Evolutionary conservation across 805 yeast genomes (phyloP).

Genomic region (Diddensiella transvaalensis): DNA sequence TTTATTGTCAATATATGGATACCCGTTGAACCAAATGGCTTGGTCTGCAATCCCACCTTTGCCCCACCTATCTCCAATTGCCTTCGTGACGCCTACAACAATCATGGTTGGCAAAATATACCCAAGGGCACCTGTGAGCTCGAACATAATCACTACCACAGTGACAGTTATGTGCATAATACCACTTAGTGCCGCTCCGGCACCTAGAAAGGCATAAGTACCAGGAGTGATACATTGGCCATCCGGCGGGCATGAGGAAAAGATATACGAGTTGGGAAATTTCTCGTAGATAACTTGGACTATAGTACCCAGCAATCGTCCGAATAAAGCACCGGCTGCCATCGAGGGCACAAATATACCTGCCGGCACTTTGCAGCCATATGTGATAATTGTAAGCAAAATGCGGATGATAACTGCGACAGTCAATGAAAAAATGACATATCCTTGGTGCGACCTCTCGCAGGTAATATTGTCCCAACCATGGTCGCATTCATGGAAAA

Average conservation of each 20-base stretch:
- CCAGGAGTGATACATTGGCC: constrained; percentile 80
- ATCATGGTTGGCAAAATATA: constrained; percentile 96
- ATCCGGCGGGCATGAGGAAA: constrained; percentile 40
- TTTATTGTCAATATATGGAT: constrained; percentile 74
- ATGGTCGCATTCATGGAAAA: constrained; percentile 77
- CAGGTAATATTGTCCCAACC: constrained; percentile 39
- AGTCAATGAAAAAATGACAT: constrained; percentile 49
- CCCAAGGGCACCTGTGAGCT: constrained; percentile 89
- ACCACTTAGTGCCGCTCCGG: constrained; percentile 93
- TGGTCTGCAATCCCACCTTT: constrained; percentile 92
- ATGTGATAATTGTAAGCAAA: constrained; percentile 72
- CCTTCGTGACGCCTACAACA: constrained; percentile 82
- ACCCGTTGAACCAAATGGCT: constrained; percentile 83
- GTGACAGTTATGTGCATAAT: constrained; percentile 90
- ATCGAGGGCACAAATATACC: constrained; percentile 63
- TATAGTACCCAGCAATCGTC: constrained; percentile 46
- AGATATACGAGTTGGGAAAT: constrained; percentile 37
- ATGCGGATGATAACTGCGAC: constrained; percentile 73
- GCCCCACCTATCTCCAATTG: constrained; percentile 74
- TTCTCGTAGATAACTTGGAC: constrained; percentile 42
- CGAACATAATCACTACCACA: constrained; percentile 91
- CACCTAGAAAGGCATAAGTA: constrained; percentile 92
- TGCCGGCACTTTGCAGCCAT: constrained; percentile 60
- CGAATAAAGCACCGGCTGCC: constrained; percentile 61
- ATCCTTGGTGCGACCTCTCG: constrained; percentile 22